These are phyloP conservation scores for Phaeosphaeriaceae sp. DNA, from an alignment of 2,329 filamentous ascomycete species.

Conservation along the genomic window DNA sequence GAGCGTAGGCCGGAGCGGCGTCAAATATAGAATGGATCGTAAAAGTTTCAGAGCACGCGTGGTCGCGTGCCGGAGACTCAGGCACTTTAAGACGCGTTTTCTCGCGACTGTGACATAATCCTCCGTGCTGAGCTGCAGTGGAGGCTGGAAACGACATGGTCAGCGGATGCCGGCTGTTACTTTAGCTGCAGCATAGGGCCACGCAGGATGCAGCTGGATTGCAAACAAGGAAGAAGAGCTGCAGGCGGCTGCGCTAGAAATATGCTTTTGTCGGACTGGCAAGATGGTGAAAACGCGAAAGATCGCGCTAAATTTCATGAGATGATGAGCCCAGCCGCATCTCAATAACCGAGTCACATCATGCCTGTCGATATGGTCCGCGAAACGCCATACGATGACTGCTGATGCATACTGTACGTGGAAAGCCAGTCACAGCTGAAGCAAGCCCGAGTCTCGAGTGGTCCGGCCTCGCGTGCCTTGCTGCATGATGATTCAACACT, in stretches of 20 bases:
- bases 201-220: slow-evolving; percentile 9
- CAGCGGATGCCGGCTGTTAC: slow-evolving; percentile 34
- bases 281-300: slow-evolving; percentile 27
- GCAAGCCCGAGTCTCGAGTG: slow-evolving; percentile 12
- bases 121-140: slow-evolving; percentile 29
- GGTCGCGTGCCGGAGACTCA: slow-evolving; percentile 40
- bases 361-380: slow-evolving; percentile 17
- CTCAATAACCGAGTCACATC: slow-evolving; percentile 33
- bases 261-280: slow-evolving; percentile 28
- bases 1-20: slow-evolving; percentile 31
- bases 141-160: slow-evolving; percentile 30
- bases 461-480: slow-evolving; percentile 15
- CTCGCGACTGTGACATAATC: slow-evolving; percentile 42
- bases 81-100: slow-evolving; percentile 38
- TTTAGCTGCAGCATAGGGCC: slow-evolving; percentile 37
- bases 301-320: slow-evolving; percentile 34
- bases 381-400: slow-evolving; percentile 29
- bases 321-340: slow-evolving; percentile 34
- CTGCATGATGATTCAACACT: slow-evolving; percentile 8
- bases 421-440: slow-evolving; percentile 17
- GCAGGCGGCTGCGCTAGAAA: slow-evolving; percentile 29
- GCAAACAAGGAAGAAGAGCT: slow-evolving; percentile 31
- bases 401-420: slow-evolving; percentile 9
- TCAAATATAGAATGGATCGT: slow-evolving; percentile 32
- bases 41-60: slow-evolving; percentile 33